A percentile compares a stretch with the other conserved stretches of the same genome.
phyloP scores from a whole-genome alignment of 768 basidiomycete species.

The Albatrellus ellisii region DNA sequence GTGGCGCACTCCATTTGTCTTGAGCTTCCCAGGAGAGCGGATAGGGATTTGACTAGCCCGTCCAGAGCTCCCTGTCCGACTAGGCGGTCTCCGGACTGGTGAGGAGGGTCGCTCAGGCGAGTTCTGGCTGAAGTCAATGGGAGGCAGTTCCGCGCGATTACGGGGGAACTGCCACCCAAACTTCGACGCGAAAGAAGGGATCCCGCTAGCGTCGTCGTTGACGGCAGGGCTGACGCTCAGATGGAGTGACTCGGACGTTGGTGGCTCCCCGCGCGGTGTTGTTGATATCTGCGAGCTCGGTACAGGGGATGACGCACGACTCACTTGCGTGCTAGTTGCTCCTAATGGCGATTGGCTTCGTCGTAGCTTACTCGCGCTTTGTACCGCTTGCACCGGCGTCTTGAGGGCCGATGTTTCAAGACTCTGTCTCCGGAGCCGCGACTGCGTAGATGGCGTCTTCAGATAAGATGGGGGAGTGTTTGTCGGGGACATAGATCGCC shows the following conservation, averaged over 20 bases:
- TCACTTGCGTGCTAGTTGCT: background rate
- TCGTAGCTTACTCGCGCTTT: too few relatives aligned
- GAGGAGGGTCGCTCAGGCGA: constrained; percentile 14
- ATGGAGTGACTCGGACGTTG: constrained; percentile 6
- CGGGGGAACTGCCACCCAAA: constrained; percentile 31
- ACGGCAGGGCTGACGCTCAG: background rate
- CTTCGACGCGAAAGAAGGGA: constrained; percentile 17
- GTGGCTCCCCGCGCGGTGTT: background rate
- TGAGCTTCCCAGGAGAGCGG: constrained; percentile 24
- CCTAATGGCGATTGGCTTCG: background rate
- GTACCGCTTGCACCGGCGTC: too few relatives aligned
- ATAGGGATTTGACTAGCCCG: constrained; percentile 32
- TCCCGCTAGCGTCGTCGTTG: constrained; percentile 5
- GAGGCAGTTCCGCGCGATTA: constrained; percentile 21
- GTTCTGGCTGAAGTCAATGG: constrained; percentile 25
- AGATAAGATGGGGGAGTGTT: constrained; percentile 12
- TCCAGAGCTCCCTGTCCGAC: constrained; percentile 15
- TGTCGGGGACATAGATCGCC: constrained; percentile 9
- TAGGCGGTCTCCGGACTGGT: constrained; percentile 16
- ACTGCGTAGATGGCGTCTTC: constrained; percentile 9
- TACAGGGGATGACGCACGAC: background rate
- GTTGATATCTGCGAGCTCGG: background rate
- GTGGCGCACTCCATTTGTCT: constrained; percentile 13
- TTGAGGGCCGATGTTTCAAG: constrained; percentile 1
- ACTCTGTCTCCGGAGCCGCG: constrained; percentile 10